Percentiles rank a stretch among this genome's conserved stretches.
These are phyloP conservation scores for Juglanconis sp. DNA, from an alignment of 2,329 filamentous ascomycete species.

Conservation along the genomic window DNA sequence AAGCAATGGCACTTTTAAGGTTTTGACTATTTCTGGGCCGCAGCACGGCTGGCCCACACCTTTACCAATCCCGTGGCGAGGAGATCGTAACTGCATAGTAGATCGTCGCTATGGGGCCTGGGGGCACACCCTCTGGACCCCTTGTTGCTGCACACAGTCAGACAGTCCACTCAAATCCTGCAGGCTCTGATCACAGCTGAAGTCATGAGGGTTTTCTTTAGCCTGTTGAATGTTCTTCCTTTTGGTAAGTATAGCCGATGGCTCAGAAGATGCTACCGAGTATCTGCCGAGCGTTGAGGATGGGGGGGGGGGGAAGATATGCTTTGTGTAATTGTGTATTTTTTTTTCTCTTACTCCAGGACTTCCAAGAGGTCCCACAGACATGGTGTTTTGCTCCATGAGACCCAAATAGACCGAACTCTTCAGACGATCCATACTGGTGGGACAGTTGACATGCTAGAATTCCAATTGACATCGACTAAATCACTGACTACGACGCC, in stretches of 20 bases:
- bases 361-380: not conserved
- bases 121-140: not conserved
- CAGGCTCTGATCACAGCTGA: not conserved
- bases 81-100: not conserved
- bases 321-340: not conserved
- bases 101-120: not conserved
- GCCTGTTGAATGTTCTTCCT: not conserved
- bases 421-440: too few relatives aligned
- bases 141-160: not conserved
- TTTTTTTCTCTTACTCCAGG: too few relatives aligned
- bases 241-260: not conserved
- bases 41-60: not conserved
- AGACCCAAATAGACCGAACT: too few relatives aligned
- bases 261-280: not conserved
- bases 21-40: conserved; percentile 9
- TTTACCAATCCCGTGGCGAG: not conserved
- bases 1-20: conserved; percentile 6
- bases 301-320: too few relatives aligned
- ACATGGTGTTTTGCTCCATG: too few relatives aligned
- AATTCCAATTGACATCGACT: not conserved
- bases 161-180: not conserved
- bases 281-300: not conserved
- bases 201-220: not conserved
- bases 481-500: not conserved
- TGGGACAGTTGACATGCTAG: not conserved